Conservation (phyloP, 768 basidiomycete species). For the Trametes villosa region DNA sequence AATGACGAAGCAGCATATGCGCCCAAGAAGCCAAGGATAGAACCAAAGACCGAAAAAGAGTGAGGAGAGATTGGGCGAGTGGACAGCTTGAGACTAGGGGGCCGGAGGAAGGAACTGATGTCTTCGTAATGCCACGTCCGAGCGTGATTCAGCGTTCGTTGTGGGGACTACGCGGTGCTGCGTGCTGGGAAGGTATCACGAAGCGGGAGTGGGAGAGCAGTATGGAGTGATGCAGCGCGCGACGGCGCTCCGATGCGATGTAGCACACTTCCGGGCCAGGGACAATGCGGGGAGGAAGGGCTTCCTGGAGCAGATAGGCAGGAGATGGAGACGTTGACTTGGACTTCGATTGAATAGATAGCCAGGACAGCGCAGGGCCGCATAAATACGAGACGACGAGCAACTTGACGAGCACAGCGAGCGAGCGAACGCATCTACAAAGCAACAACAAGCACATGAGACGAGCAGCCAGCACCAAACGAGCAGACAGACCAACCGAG, state of each 20-base stretch:
- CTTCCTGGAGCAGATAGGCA: no score
- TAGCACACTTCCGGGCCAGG: background rate
- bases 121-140: background rate
- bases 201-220: background rate
- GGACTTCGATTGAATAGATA: background rate
- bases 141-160: background rate
- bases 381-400: slow-evolving; percentile 3
- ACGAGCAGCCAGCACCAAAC: background rate
- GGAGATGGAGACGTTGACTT: no score
- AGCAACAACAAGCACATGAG: background rate
- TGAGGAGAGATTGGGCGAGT: background rate
- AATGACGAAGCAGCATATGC: no score
- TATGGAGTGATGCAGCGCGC: background rate
- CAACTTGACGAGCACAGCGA: background rate
- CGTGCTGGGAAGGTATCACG: background rate
- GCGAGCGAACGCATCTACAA: slow-evolving; percentile 7
- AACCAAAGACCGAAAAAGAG: background rate
- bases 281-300: background rate
- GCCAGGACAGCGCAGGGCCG: background rate
- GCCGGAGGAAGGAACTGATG: no score
- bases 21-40: no score
- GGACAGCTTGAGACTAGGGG: no score
- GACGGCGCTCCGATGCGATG: background rate
- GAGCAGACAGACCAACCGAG: slow-evolving; percentile 1
- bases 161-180: background rate